A percentile compares a stretch with the other conserved stretches of the same genome.
These are phyloP conservation scores for Trametes maxima DNA, from an alignment of 768 basidiomycete species.

Conservation along the genomic window DNA sequence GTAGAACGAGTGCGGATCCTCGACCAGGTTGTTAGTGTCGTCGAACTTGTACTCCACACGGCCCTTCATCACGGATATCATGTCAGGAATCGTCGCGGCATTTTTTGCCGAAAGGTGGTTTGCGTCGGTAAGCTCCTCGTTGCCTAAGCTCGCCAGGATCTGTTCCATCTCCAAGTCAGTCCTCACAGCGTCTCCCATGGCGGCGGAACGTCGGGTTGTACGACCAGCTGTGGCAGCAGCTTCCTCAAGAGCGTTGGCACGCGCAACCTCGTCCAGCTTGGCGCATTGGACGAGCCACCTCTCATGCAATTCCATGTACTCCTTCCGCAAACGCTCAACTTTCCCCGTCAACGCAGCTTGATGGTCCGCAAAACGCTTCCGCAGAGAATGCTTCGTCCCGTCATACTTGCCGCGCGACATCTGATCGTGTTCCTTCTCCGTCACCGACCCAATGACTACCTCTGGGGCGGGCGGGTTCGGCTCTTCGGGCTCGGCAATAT, in stretches of 20 bases:
- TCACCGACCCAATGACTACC: conserved; percentile 51
- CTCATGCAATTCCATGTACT: conserved; percentile 71
- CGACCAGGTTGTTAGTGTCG: conserved; percentile 82
- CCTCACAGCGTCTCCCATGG: conserved; percentile 85
- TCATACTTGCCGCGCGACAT: conserved; percentile 41
- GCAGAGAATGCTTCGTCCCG: conserved; percentile 50
- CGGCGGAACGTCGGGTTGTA: conserved; percentile 74
- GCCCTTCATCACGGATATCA: conserved; percentile 72
- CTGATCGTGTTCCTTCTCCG: conserved; percentile 39
- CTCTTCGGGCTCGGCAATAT: conserved; percentile 40
- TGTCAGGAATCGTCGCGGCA: conserved; percentile 87
- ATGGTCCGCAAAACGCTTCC: conserved; percentile 55
- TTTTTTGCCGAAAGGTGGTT: conserved; percentile 84
- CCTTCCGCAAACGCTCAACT: conserved; percentile 53
- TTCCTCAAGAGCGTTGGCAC: conserved; percentile 47
- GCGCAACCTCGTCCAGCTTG: conserved; percentile 62
- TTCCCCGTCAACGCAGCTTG: conserved; percentile 56
- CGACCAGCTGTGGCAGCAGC: conserved; percentile 47
- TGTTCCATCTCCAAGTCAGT: conserved; percentile 98
- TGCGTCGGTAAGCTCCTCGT: conserved; percentile 92
- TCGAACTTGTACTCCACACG: conserved; percentile 68
- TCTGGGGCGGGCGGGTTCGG: conserved; percentile 33
- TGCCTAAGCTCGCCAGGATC: conserved; percentile 91
- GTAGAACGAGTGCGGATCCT: conserved; percentile 78
- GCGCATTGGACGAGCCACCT: conserved; percentile 75